Evolutionary conservation across 2,329 filamentous ascomycete species (phyloP).

Genomic region (Alternaria ethzedia): DNA sequence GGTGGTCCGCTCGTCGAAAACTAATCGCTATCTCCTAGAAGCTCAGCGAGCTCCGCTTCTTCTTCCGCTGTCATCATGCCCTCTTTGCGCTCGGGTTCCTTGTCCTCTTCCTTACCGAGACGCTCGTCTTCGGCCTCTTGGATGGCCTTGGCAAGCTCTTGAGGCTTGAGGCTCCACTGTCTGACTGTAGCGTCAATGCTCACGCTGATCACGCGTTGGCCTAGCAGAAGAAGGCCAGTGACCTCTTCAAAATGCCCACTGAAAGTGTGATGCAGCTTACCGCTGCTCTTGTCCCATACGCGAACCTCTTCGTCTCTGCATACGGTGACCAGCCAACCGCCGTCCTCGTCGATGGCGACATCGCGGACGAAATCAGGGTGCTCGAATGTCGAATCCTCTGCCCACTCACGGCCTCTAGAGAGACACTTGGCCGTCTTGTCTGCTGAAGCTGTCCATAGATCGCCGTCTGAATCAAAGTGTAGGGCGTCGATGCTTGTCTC

Average conservation of each 20-base stretch:
- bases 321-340: slow-evolving; percentile 82
- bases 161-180: slow-evolving; percentile 75
- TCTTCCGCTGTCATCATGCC: slow-evolving; percentile 81
- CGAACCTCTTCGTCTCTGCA: slow-evolving; percentile 92
- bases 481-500: slow-evolving; percentile 90
- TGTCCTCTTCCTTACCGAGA: slow-evolving; percentile 54
- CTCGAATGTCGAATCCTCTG: slow-evolving; percentile 71
- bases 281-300: slow-evolving; percentile 79
- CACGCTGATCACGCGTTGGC: slow-evolving; percentile 72
- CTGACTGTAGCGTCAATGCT: slow-evolving; percentile 90
- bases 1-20: slow-evolving; percentile 26
- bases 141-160: slow-evolving; percentile 63
- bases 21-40: slow-evolving; percentile 79
- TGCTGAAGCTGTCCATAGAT: slow-evolving; percentile 91
- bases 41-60: slow-evolving; percentile 86
- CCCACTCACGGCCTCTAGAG: slow-evolving; percentile 71
- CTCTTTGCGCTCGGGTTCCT: slow-evolving; percentile 55
- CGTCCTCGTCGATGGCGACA: slow-evolving; percentile 71
- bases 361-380: slow-evolving; percentile 93
- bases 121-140: slow-evolving; percentile 58
- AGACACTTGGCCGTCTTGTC: slow-evolving; percentile 88
- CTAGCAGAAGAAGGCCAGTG: slow-evolving; percentile 74
- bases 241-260: slow-evolving; percentile 93
- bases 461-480: slow-evolving; percentile 72
- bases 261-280: slow-evolving; percentile 75